phyloP scores from a whole-genome alignment of 768 basidiomycete species.

The Agaricus subrufescens region DNA sequence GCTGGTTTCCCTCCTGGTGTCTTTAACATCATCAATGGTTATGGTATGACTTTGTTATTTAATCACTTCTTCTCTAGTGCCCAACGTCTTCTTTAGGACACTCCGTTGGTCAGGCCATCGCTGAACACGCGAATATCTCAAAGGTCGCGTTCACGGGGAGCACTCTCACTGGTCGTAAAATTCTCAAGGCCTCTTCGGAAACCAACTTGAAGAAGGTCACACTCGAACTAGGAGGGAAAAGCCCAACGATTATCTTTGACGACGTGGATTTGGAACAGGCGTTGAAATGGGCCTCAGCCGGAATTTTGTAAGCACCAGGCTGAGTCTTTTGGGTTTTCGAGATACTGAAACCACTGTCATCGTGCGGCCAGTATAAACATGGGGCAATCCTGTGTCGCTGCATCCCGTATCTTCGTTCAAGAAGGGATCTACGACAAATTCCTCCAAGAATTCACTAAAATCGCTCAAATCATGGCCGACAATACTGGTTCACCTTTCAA shows the following conservation, averaged over 20 bases:
- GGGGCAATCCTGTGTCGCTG: conserved; percentile 78
- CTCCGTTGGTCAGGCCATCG: conserved; percentile 64
- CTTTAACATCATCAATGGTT: conserved; percentile 67
- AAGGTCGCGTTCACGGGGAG: conserved; percentile 82
- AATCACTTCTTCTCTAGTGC: not conserved
- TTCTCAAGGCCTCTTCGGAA: conserved; percentile 67
- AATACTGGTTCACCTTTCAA: conserved; percentile 64
- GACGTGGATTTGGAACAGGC: conserved; percentile 62
- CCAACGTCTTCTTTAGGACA: conserved; percentile 18
- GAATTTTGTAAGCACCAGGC: conserved; percentile 50
- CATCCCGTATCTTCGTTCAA: conserved; percentile 81
- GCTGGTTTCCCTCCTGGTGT: conserved; percentile 78
- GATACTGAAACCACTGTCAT: not conserved
- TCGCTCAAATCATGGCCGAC: conserved; percentile 41
- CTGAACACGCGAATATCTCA: conserved; percentile 56
- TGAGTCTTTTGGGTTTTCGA: not conserved
- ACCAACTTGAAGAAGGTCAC: conserved; percentile 75
- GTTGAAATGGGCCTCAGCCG: conserved; percentile 59
- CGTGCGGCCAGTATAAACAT: conserved; percentile 20
- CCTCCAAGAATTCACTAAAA: conserved; percentile 47
- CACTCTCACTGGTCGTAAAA: conserved; percentile 63
- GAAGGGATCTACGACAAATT: conserved; percentile 76
- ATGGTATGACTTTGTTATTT: conserved; percentile 31
- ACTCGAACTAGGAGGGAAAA: conserved; percentile 71
- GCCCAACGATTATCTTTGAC: conserved; percentile 59